Conservation (phyloP, 352 stramenopile species). For the Phytophthora idaei region DNA sequence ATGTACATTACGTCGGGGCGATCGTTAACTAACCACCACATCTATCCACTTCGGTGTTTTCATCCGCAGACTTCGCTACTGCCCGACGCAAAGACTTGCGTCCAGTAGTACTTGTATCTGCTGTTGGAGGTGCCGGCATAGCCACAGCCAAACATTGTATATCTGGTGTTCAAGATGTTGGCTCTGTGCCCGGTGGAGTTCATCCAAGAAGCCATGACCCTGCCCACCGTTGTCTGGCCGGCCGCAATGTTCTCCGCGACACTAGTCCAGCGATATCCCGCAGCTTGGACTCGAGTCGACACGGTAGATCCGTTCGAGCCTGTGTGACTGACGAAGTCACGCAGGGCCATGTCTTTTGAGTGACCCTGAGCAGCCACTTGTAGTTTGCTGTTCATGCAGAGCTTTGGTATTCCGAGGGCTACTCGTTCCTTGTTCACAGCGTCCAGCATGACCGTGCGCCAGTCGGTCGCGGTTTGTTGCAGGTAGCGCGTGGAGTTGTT, state of each 20-base stretch:
- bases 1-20: not conserved
- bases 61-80: slow-evolving; percentile 27
- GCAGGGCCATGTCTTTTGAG: slow-evolving; percentile 52
- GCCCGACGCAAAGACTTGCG: slow-evolving; percentile 47
- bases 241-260: slow-evolving; percentile 62
- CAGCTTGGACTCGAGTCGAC: slow-evolving; percentile 37
- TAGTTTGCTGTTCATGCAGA: slow-evolving; percentile 53
- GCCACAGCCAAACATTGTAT: slow-evolving; percentile 35
- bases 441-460: slow-evolving; percentile 39
- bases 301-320: slow-evolving; percentile 54
- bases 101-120: slow-evolving; percentile 64
- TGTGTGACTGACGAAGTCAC: slow-evolving; percentile 53
- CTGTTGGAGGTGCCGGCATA: slow-evolving; percentile 40
- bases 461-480: slow-evolving; percentile 22
- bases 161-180: slow-evolving; percentile 48
- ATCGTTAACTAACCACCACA: not conserved
- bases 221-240: slow-evolving; percentile 41
- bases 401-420: slow-evolving; percentile 33
- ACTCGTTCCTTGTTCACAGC: slow-evolving; percentile 56
- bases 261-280: slow-evolving; percentile 42
- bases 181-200: slow-evolving; percentile 44
- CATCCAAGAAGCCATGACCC: slow-evolving; percentile 62
- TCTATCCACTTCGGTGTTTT: not conserved
- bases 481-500: slow-evolving; percentile 11
- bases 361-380: slow-evolving; percentile 32